These are phyloP conservation scores for Daphne laureola DNA, from an alignment of 441 rosid genomes.

Conservation along the genomic window DNA sequence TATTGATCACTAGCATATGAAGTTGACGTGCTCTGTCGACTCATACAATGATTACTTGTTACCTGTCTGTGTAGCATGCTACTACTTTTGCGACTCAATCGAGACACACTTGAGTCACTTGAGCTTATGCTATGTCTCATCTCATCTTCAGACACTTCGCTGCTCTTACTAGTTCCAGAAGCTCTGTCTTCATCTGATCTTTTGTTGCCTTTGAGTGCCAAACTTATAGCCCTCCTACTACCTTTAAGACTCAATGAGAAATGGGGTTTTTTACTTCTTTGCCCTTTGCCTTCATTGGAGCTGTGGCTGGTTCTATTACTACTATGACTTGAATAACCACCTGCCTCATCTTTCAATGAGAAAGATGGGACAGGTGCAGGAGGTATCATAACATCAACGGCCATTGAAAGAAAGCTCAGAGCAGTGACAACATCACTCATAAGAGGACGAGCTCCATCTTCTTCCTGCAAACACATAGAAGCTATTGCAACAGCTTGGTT, in stretches of 20 bases:
- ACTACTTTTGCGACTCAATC: too few relatives aligned
- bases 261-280: neutral
- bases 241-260: slow-evolving; percentile 1
- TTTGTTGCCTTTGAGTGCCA: slow-evolving; percentile 20
- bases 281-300: neutral
- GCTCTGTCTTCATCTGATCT: neutral
- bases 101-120: too few relatives aligned
- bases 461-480: slow-evolving; percentile 94
- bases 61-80: too few relatives aligned
- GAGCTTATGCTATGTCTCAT: too few relatives aligned
- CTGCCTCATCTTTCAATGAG: slow-evolving; percentile 16
- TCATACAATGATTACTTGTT: too few relatives aligned
- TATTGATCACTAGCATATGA: too few relatives aligned
- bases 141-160: slow-evolving; percentile 16
- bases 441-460: slow-evolving; percentile 70
- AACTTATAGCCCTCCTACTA: slow-evolving; percentile 8
- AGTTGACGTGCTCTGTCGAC: too few relatives aligned
- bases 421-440: slow-evolving; percentile 80
- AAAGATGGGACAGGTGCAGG: slow-evolving; percentile 22
- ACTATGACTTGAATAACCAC: slow-evolving; percentile 5
- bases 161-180: slow-evolving; percentile 18
- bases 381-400: slow-evolving; percentile 17
- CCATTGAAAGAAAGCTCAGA: slow-evolving; percentile 54
- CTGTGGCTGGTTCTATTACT: slow-evolving; percentile 4
- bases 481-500: slow-evolving; percentile 93